A percentile compares a stretch with the other conserved stretches of the same genome.
Evolutionary conservation across 352 stramenopile genomes (phyloP).

Genomic region (Phytophthora pseudosyringae): DNA sequence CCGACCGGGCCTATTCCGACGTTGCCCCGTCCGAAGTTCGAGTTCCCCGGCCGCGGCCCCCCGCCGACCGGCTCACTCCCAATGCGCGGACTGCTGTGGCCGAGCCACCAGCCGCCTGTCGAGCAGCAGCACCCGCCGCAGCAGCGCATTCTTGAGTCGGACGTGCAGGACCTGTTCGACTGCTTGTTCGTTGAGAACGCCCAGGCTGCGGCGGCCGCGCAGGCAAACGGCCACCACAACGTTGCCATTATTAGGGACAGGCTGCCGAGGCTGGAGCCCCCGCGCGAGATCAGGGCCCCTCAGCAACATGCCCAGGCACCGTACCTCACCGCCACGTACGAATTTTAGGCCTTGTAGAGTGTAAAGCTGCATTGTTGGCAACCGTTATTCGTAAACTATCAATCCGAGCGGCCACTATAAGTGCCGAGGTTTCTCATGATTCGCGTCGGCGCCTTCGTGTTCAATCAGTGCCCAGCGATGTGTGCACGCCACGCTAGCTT

Average conservation of each 20-base stretch:
- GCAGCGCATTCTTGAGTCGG: conserved; percentile 43
- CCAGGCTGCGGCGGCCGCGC: conserved; percentile 27
- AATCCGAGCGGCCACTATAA: conserved; percentile 14
- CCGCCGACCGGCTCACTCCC: conserved; percentile 35
- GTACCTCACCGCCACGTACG: conserved; percentile 44
- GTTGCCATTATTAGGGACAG: conserved; percentile 37
- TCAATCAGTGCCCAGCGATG: background rate
- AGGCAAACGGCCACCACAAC: conserved; percentile 38
- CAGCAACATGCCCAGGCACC: conserved; percentile 30
- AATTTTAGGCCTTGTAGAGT: conserved; percentile 44
- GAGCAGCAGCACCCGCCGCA: conserved; percentile 35
- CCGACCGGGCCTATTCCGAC: conserved; percentile 11
- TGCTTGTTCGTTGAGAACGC: conserved; percentile 52
- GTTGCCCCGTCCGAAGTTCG: conserved; percentile 37
- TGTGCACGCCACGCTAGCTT: conserved; percentile 22
- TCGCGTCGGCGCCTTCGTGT: background rate
- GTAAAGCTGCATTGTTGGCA: conserved; percentile 24
- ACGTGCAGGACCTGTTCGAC: conserved; percentile 54
- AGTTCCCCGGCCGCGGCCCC: conserved; percentile 30
- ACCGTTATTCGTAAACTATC: conserved; percentile 45
- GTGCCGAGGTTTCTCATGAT: conserved; percentile 19
- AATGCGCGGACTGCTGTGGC: conserved; percentile 47
- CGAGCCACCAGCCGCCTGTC: conserved; percentile 17
- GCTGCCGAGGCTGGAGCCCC: conserved; percentile 36
- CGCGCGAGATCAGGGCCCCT: conserved; percentile 22